A percentile compares a stretch with the other conserved stretches of the same genome.
These are phyloP conservation scores for Ustilago bromivora DNA, from an alignment of 1,284 basidiomycete genomes.

Conservation along the genomic window DNA sequence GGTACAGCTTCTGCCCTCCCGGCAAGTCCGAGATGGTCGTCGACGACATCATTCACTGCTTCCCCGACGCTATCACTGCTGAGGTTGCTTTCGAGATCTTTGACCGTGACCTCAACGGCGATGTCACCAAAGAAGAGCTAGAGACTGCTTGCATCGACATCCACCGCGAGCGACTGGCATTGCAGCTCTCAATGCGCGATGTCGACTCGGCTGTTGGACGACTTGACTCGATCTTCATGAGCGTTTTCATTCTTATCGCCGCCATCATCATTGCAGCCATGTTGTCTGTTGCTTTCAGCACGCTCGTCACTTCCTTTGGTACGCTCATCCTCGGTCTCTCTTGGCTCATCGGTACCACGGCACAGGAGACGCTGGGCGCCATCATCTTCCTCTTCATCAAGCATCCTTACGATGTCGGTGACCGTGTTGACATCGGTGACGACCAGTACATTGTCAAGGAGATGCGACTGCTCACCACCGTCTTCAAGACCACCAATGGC, in stretches of 20 bases:
- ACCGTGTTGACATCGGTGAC: constrained; percentile 72
- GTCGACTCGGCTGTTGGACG: constrained; percentile 83
- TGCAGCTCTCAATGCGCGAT: constrained; percentile 89
- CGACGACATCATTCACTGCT: constrained; percentile 81
- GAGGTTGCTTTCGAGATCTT: constrained; percentile 78
- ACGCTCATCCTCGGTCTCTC: constrained; percentile 85
- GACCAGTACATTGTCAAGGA: constrained; percentile 84
- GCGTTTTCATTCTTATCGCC: constrained; percentile 75
- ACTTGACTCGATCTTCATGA: constrained; percentile 71
- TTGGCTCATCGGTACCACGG: constrained; percentile 84
- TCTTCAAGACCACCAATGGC: constrained; percentile 54
- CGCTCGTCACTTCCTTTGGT: constrained; percentile 82
- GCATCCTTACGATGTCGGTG: constrained; percentile 88
- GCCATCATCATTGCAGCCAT: constrained; percentile 74
- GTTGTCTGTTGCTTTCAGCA: constrained; percentile 78
- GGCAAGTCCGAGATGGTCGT: constrained; percentile 73
- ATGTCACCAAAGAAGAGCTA: constrained; percentile 80
- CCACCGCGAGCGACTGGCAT: constrained; percentile 84
- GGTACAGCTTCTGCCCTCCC: constrained; percentile 82
- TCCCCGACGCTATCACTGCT: constrained; percentile 71
- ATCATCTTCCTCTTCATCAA: constrained; percentile 89
- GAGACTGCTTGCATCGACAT: constrained; percentile 83
- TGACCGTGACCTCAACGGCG: constrained; percentile 86
- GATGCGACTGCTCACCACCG: constrained; percentile 83
- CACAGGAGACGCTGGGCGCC: constrained; percentile 78